Base-by-base conservation (phyloP, 305 asterid species). In the Plantago rigida region DNA sequence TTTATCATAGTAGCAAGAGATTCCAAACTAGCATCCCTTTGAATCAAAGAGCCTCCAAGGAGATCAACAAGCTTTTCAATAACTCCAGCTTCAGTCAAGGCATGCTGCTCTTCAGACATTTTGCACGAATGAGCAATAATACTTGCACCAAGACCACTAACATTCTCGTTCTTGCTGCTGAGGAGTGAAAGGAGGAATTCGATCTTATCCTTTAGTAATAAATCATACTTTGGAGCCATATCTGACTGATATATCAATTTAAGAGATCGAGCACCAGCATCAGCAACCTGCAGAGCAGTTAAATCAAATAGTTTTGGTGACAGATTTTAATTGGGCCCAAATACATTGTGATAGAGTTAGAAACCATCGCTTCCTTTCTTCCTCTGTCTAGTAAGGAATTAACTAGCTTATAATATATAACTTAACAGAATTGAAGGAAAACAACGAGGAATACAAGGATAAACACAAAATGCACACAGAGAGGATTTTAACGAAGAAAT, bases 231-330 rank as follows among this genome's bases (percentile, higher is more conserved):
- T 15, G 99, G 94, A 66, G 97, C 88, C 76, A 79, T 56, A 70
- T 76, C 81, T 55, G 99, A 93, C 69, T 89, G 99, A 78, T 87
- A 93, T 44, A 93, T 93, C 76, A 93, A 63, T 76, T 82, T 93
- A 48, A 89, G 97, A 65, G 97, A 77, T 48, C 96, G 97, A 31
- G 97, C 97, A 77, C 85, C 80, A 13, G 96, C 95, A 81, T 81
- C 94, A 71, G 83, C 90, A 76, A 93, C 94, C 99, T 93, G 87
- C 80, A 78, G 55, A 57, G 63, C 13, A 53, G 66, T 54, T 61
- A 63, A 63, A 48, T 58, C 54, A 28, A 62, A 44, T 28, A 19
- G 57, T 53, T 49, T 54, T 28, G 39, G 34, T n/a, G 52, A 41
- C 48, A 51, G 62, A 36, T 52, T 31, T 45, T 47, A 57, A 9